A percentile compares a stretch with the other conserved stretches of the same genome.
phyloP scores from a whole-genome alignment of 768 basidiomycete genomes.

The Amanita thiersii region DNA sequence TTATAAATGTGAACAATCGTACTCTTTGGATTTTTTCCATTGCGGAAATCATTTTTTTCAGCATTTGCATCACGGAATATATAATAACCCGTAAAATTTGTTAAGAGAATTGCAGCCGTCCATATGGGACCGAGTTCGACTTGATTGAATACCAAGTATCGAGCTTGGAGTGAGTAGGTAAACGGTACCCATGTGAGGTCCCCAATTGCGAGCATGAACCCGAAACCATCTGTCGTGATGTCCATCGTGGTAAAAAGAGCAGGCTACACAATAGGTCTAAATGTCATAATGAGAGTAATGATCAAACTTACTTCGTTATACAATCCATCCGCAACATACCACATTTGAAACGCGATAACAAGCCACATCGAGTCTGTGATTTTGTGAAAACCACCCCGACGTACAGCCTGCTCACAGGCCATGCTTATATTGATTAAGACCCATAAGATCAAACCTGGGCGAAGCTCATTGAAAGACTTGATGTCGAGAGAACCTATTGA shows the following conservation, averaged over 20 bases:
- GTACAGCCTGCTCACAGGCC: conserved; percentile 83
- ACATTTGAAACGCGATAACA: conserved; percentile 75
- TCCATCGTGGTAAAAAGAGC: conserved; percentile 95
- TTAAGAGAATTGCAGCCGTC: conserved; percentile 48
- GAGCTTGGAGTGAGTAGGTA: conserved; percentile 87
- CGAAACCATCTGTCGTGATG: conserved; percentile 95
- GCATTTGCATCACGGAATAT: conserved; percentile 86
- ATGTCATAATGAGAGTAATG: not conserved
- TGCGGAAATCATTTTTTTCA: conserved; percentile 95
- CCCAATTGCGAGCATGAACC: conserved; percentile 95
- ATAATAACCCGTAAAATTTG: conserved; percentile 73
- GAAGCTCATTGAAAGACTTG: conserved; percentile 76
- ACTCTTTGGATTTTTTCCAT: conserved; percentile 93
- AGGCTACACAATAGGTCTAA: conserved; percentile 47
- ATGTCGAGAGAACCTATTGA: conserved; percentile 61
- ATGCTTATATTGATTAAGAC: conserved; percentile 82
- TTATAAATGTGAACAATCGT: conserved; percentile 15
- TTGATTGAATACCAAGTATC: conserved; percentile 88
- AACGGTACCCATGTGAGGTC: conserved; percentile 94
- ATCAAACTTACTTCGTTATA: conserved; percentile 72
- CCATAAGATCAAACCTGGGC: conserved; percentile 92
- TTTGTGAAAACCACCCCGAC: conserved; percentile 55
- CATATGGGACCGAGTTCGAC: conserved; percentile 62
- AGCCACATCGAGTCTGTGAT: conserved; percentile 92
- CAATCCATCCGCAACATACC: conserved; percentile 80